Percentiles rank a stretch among this genome's conserved stretches.
These are phyloP conservation scores for Colletotrichum australisinense DNA, from an alignment of 2,329 filamentous ascomycete genomes.

Conservation along the genomic window DNA sequence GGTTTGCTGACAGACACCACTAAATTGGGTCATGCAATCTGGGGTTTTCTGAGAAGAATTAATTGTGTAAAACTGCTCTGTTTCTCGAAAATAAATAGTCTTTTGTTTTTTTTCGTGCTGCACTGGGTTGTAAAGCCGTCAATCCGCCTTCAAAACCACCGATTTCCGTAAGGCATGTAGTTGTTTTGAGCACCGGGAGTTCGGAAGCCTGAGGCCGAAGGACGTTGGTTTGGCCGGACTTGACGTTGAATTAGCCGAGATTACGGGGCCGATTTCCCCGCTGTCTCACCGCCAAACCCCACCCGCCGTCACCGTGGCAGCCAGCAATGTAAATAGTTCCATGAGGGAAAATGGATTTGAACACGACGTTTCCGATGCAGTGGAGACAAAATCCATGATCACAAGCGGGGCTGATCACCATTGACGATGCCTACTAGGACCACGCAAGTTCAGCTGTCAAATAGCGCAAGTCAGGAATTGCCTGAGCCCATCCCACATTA, in stretches of 20 bases:
- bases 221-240: background rate
- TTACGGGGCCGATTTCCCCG: slow-evolving; percentile 3
- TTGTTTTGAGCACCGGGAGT: background rate
- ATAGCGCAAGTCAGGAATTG: background rate
- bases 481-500: background rate
- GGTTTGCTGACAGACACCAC: background rate
- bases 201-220: background rate
- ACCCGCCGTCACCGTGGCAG: background rate
- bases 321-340: background rate
- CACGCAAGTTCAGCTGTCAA: background rate
- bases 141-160: background rate
- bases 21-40: background rate
- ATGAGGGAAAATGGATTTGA: background rate
- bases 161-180: too few relatives aligned
- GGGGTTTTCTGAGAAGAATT: background rate
- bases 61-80: background rate
- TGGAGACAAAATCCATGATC: background rate
- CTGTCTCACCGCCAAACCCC: background rate
- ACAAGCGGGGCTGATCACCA: background rate
- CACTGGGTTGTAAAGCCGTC: background rate
- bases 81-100: background rate
- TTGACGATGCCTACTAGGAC: background rate
- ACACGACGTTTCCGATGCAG: background rate
- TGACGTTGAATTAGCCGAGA: background rate
- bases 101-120: background rate